Evolutionary conservation across 768 basidiomycete genomes (phyloP), one percentile per base, ranked within the genome.

Genomic region (Daedalea quercina): DNA sequence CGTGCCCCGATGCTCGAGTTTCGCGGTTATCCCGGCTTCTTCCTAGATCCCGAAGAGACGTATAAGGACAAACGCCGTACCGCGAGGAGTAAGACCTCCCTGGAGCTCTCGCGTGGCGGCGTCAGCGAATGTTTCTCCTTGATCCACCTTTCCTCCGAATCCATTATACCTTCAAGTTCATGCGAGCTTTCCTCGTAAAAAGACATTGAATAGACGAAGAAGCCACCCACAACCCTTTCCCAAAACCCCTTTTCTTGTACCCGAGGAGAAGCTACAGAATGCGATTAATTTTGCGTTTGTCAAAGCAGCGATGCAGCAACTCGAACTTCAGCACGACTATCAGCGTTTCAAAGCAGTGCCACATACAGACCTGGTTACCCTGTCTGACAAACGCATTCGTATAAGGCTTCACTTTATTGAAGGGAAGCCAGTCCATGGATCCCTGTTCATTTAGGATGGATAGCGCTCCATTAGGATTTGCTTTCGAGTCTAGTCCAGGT

Each of bases 131-230:
- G 84, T 82, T 67, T 95, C 92, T 3, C 78, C 80, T 2, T 75
- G 67, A 53, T 94, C 90, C 9, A 90, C 82, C 67, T 95, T 95
- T 9, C 92, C 92, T 17, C 90, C 90, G 58, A 93, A 94, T 3
- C 92, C 92, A 56, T 94, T 94, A 62, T 79, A 92, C 61, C 91
- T 92, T 15, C 20, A 57, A 41, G 33, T 28, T n/a, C n/a, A n/a
- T n/a, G n/a, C n/a, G n/a, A n/a, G n/a, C n/a, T n/a, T n/a, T n/a
- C n/a, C n/a, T n/a, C n/a, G n/a, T n/a, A n/a, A n/a, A n/a, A n/a
- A 43, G 28, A 31, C 28, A 46, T 41, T 42, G 1, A n/a, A 26
- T 37, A 11, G 28, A 33, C 13, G 11, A 31, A 11, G 9, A 9
- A 31, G 40, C 15, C 17, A 57, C 77, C 51, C 57, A 87, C 87